phyloP scores from a whole-genome alignment of 2,329 filamentous ascomycete species.

The Microsporum ferrugineum region DNA sequence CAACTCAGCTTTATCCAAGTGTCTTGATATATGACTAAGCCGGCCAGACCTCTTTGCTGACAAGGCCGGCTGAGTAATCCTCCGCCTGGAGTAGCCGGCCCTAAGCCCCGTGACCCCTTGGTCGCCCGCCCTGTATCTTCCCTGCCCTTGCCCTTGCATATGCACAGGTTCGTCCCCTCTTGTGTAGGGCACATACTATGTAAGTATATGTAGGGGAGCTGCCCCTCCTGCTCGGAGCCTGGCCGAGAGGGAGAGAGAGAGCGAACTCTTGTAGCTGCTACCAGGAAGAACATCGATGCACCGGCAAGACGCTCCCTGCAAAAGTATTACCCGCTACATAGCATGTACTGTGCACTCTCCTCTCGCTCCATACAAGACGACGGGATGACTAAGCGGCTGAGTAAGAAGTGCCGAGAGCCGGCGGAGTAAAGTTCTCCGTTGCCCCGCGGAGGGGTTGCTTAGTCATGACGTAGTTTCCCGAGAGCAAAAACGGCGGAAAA shows the following conservation, averaged over 20 bases:
- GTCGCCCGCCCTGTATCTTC: not conserved
- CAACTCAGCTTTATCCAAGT: not conserved
- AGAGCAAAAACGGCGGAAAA: not conserved
- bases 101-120: not conserved
- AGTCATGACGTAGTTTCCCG: not conserved
- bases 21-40: not conserved
- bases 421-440: not conserved
- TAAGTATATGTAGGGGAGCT: not conserved
- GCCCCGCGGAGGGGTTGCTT: not conserved
- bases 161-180: not conserved
- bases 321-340: too few species aligned
- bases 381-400: not conserved
- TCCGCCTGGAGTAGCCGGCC: constrained; percentile 1
- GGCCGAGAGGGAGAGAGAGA: not conserved
- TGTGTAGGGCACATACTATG: not conserved
- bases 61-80: not conserved
- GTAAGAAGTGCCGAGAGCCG: not conserved
- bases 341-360: too few species aligned
- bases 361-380: not conserved
- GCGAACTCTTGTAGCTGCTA: too few species aligned
- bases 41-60: not conserved
- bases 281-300: too few species aligned
- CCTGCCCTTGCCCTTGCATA: not conserved
- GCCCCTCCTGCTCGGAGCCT: not conserved
- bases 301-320: too few species aligned